Evolutionary conservation across 2,329 filamentous ascomycete species (phyloP), one percentile per base, ranked within the genome.

Genomic region (Clarireedia sp.): DNA sequence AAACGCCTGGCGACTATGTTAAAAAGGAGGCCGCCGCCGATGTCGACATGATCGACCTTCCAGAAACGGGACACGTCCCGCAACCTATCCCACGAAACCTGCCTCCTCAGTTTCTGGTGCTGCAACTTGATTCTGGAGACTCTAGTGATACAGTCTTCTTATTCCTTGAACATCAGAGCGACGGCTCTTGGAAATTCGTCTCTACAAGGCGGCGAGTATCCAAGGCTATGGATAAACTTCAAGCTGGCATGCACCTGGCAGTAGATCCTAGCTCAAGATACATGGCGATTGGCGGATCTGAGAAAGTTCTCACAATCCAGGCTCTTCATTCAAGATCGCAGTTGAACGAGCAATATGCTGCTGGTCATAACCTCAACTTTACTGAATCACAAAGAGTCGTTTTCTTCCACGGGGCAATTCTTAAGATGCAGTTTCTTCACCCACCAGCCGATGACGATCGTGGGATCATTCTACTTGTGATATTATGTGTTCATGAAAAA

Each of bases 351-450:
- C 82, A 73, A 66, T 86, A 77, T 65, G 67, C 64, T 16, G 61
- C 65, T 38, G 66, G 67, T 33, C 69, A 73, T n/a, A 65, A 72
- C 59, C 69, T 88, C 56, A 69, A 75, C 9, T 87, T 86, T 1
- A 78, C 95, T 55, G 76, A 76, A 57, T 70, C 68, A 0, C 60
- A 67, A 47, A 57, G 46, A 40, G 58, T 62, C 5, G 29, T 66
- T 19, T 54, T 58, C 10, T 74, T 90, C 7, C 79, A 83, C 7
- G 90, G 89, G 1, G 76, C 85, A n/a, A 89, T 97, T 54, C 77
- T 92, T 63, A 87, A 89, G 63, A 85, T 96, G 76, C 87, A 90
- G 21, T 99, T 97, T 61, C 76, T 99, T 2, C 82, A 87, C 57
- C 88, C 90, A 7, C 77, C 78, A 9, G 71, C 78, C 0, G 78